Evolutionary conservation across 2,329 filamentous ascomycete genomes (phyloP), one percentile per base, ranked within the genome.

Genomic region (Colletotrichum siamense): DNA sequence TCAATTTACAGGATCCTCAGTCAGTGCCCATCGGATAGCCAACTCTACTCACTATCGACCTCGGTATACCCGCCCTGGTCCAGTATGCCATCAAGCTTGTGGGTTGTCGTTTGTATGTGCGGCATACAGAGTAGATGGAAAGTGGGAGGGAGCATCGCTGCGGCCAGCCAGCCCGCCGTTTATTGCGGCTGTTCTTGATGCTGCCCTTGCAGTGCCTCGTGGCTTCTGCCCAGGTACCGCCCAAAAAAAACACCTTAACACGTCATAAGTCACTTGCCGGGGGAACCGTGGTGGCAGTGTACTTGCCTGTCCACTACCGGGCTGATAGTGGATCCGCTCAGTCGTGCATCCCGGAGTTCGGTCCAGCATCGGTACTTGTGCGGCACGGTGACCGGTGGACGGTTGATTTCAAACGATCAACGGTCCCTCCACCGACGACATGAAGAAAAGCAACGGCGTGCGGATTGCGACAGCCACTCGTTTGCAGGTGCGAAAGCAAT

Each of bases 381-480:
- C 59, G 30, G 59, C 18, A n/a, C 26, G 30, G 55, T 39, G n/a
- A 18, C 15, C n/a, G 34, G 62, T 44, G 30, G 30, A 6, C 64
- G n/a, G 16, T 52, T 52, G n/a, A 52, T 49, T 16, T 34, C 9
- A 28, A 62, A 34, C 36, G 52, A 75, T 55, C 68, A 75, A 72
- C 73, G 62, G 73, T 24, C 68, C 30, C 49, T 49, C 61, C 68
- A 67, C 55, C 55, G 44, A 71, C 16, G n/a, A 73, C 39, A 55
- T 34, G 39, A 73, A 22, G 24, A 69, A 69, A 73, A 69, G 63
- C 18, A 74, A 61, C 59, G 44, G 61, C 28, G 61, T 67, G 34
- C 52, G 67, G 36, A 30, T 75, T 62, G 30, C 65, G 8, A 61
- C 32, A 74, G 32, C 71, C 71, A 74, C 44, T 66, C 73, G 55